phyloP scores from a whole-genome alignment of 176 grass and related monocot species.

The Bromus sterilis region DNA sequence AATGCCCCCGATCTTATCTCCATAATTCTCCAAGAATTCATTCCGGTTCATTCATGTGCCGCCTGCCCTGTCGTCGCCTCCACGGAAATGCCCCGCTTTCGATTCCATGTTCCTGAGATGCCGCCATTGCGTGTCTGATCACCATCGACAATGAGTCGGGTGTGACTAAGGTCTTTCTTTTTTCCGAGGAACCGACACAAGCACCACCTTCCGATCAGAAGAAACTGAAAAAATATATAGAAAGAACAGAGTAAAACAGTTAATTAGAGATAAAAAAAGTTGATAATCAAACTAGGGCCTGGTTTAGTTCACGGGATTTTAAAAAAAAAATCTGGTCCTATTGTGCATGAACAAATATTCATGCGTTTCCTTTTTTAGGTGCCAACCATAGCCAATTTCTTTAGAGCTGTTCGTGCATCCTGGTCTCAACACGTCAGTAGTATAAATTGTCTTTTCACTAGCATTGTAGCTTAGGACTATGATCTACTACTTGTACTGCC shows the following conservation, averaged over 20 bases:
- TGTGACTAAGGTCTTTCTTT: neutral
- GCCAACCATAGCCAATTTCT: neutral
- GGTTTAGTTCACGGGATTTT: neutral
- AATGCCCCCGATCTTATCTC: neutral
- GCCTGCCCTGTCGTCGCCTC: slow-evolving; percentile 9
- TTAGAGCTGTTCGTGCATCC: neutral
- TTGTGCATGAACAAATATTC: neutral
- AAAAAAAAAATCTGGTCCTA: neutral
- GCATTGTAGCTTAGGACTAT: neutral
- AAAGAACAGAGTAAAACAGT: neutral
- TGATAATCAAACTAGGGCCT: neutral
- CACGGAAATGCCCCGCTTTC: neutral
- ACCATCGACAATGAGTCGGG: neutral
- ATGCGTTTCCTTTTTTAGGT: neutral
- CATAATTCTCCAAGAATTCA: neutral
- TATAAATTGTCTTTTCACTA: neutral
- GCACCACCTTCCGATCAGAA: too few species aligned
- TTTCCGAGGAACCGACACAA: neutral
- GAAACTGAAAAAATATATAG: too few species aligned
- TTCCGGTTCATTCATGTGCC: neutral
- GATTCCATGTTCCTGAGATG: neutral
- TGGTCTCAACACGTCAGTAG: slow-evolving; percentile 11
- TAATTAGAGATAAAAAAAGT: neutral
- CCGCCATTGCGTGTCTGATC: neutral
- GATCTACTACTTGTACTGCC: neutral